Percentiles rank a stretch among this genome's conserved stretches.
These are phyloP conservation scores for Kazachstania africana DNA, from an alignment of 805 yeast genomes.

Conservation along the genomic window DNA sequence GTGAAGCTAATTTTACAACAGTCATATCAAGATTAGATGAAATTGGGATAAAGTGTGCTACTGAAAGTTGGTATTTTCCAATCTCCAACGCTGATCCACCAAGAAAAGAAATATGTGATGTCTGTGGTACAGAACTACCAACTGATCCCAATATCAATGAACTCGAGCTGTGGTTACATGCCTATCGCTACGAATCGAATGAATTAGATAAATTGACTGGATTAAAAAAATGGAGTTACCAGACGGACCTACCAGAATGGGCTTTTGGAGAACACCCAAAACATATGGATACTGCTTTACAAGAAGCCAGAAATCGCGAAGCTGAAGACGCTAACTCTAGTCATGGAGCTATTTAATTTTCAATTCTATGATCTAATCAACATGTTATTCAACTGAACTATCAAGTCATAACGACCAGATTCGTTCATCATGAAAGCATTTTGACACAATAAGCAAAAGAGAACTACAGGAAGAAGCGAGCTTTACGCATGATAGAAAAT, in stretches of 20 bases:
- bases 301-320: constrained; percentile 66
- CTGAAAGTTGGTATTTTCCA: constrained; percentile 58
- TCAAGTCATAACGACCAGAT: no score
- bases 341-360: constrained; percentile 79
- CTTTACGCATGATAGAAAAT: no score
- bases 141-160: constrained; percentile 87
- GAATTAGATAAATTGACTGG: constrained; percentile 19
- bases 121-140: constrained; percentile 60
- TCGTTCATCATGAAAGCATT: no score
- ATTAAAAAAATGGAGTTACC: constrained; percentile 51
- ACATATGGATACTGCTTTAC: constrained; percentile 61
- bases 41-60: constrained; percentile 59
- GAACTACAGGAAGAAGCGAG: no score
- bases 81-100: constrained; percentile 55
- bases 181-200: constrained; percentile 60
- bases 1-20: constrained; percentile 36
- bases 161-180: constrained; percentile 83
- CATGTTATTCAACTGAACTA: no score
- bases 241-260: constrained; percentile 75
- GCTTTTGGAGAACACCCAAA: constrained; percentile 46
- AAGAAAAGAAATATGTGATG: constrained; percentile 45
- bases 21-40: constrained; percentile 41
- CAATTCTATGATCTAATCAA: constrained; percentile 71
- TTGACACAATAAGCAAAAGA: no score
- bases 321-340: constrained; percentile 76